These are phyloP conservation scores for Sclerotinia minor DNA, from an alignment of 2,329 filamentous ascomycete species.

Conservation along the genomic window DNA sequence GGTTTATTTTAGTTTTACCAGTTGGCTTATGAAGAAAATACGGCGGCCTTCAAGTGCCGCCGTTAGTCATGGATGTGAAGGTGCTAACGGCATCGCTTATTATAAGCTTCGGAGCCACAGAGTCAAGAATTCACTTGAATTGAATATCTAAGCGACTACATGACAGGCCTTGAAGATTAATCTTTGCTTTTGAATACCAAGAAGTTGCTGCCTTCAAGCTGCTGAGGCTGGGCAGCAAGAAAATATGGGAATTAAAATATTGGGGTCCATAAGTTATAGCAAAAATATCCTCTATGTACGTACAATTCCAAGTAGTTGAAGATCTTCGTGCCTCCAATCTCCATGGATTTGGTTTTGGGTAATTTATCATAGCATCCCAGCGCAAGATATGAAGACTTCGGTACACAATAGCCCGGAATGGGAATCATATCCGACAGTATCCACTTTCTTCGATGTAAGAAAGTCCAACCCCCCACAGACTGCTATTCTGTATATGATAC, in stretches of 20 bases:
- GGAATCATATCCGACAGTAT: slow-evolving; percentile 20
- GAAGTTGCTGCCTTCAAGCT: neutral
- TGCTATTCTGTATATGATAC: neutral
- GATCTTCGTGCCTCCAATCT: slow-evolving; percentile 18
- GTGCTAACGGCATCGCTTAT: slow-evolving; percentile 15
- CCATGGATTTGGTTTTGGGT: slow-evolving; percentile 16
- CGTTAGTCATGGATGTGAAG: slow-evolving; percentile 1
- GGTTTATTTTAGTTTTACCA: neutral
- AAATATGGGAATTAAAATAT: slow-evolving; percentile 3
- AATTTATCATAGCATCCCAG: slow-evolving; percentile 7
- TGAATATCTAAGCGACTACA: slow-evolving; percentile 12
- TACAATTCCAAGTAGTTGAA: neutral
- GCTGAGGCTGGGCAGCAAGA: slow-evolving; percentile 4
- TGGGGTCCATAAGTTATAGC: slow-evolving; percentile 15
- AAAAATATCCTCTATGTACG: slow-evolving; percentile 9
- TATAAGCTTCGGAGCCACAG: slow-evolving; percentile 1
- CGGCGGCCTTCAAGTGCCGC: slow-evolving; percentile 14
- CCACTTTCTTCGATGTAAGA: slow-evolving; percentile 17
- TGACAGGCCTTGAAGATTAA: slow-evolving; percentile 9
- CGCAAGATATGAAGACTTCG: neutral
- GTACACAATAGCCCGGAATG: slow-evolving; percentile 21
- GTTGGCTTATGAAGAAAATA: neutral
- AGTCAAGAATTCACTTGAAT: slow-evolving; percentile 1
- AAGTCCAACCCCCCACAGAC: slow-evolving; percentile 2
- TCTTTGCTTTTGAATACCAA: neutral